A percentile compares a stretch with the other conserved stretches of the same genome.
These are phyloP conservation scores for Angomonas ambiguus DNA, from an alignment of 208 protist species.

Conservation along the genomic window DNA sequence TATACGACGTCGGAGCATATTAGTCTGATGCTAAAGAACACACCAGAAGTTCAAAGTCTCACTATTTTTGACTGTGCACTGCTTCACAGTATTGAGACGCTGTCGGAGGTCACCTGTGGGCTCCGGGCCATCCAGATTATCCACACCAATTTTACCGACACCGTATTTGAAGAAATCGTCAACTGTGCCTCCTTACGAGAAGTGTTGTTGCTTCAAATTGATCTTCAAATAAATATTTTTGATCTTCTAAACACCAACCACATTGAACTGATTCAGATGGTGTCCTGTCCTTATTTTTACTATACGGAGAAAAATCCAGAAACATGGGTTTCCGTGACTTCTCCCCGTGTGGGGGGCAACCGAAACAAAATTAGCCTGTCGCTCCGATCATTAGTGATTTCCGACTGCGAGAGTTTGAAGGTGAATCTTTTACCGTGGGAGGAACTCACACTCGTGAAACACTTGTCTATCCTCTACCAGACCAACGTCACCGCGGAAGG, in stretches of 20 bases:
- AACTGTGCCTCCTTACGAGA: conserved; percentile 18
- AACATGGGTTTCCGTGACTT: conserved; percentile 12
- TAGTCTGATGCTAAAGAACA: conserved; percentile 14
- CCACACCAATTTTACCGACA: conserved; percentile 23
- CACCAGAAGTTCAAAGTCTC: conserved; percentile 15
- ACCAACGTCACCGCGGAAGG: conserved; percentile 15
- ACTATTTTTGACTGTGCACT: conserved; percentile 23
- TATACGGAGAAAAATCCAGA: conserved; percentile 14
- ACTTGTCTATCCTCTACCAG: conserved; percentile 35
- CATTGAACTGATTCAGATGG: conserved; percentile 28
- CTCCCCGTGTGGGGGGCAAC: conserved; percentile 9
- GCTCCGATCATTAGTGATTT: conserved; percentile 20
- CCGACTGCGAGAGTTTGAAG: conserved; percentile 21
- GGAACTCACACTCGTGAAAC: conserved; percentile 18
- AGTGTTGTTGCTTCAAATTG: conserved; percentile 30
- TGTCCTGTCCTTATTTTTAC: conserved; percentile 28
- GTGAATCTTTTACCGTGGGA: conserved; percentile 18
- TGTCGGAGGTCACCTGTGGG: neutral
- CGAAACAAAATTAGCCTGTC: conserved; percentile 3
- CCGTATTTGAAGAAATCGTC: conserved; percentile 19
- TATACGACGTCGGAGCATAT: conserved; percentile 15
- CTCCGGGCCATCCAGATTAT: conserved; percentile 25
- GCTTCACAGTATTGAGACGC: conserved; percentile 14
- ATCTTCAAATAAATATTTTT: conserved; percentile 32
- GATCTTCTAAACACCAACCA: conserved; percentile 29